Conservation (phyloP, 1,284 basidiomycete genomes). For the Bondarzewia mesenterica region DNA sequence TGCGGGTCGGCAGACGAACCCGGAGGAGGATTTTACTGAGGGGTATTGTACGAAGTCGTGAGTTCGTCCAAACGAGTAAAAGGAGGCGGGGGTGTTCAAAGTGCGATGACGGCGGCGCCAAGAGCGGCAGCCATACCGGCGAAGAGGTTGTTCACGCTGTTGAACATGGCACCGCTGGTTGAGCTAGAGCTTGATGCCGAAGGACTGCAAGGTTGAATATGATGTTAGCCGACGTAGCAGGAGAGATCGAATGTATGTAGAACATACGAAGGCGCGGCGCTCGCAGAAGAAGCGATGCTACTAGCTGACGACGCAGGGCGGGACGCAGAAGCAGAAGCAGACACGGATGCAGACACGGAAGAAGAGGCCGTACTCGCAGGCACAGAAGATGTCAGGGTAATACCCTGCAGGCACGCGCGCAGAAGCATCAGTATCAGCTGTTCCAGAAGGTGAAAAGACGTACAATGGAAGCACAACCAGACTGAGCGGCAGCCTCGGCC, state of each 20-base stretch:
- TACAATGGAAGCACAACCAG: slow-evolving; percentile 43
- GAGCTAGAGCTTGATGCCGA: not conserved
- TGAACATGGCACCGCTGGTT: not conserved
- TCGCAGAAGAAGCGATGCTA: not conserved
- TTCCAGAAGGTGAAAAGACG: slow-evolving; percentile 18
- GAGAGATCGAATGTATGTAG: not conserved
- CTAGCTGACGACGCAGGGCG: not conserved
- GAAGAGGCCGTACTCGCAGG: not conserved
- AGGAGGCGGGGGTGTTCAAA: not conserved
- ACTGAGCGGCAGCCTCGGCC: slow-evolving; percentile 35
- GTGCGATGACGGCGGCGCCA: not conserved
- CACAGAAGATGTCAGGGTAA: slow-evolving; percentile 3
- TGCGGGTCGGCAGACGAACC: no score
- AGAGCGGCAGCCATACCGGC: not conserved
- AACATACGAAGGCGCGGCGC: not conserved
- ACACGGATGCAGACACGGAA: not conserved
- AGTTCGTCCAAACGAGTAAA: not conserved
- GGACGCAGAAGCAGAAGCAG: not conserved
- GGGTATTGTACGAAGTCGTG: not conserved
- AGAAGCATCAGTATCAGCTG: not conserved
- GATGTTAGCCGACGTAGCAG: not conserved
- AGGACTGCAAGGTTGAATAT: not conserved
- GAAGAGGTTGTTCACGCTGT: not conserved
- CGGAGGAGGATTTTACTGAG: not conserved
- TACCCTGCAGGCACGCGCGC: not conserved